Evolutionary conservation across 164 flowering plant species (phyloP), one percentile per base, ranked within the genome.

Genomic region (Stephania yunnanensis): DNA sequence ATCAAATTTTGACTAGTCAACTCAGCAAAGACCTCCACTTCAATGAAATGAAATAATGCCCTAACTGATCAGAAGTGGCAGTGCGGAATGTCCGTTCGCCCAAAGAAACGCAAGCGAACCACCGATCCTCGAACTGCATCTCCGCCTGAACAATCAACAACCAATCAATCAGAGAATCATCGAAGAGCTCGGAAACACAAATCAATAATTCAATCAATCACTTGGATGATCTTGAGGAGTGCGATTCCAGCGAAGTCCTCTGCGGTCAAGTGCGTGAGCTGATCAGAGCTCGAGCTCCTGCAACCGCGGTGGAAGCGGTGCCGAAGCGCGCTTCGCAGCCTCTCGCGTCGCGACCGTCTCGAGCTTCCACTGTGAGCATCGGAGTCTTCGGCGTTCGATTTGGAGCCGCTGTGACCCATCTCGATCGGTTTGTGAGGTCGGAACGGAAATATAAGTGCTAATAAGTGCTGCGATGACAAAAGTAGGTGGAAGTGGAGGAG

Each of bases 31-130:
- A 25, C 25, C 25, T 25, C 25, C 25, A 25, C 25, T 25, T 25
- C 25, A 25, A 25, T 25, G 42, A 36, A 36, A 36, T 36, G 42
- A 36, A 36, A 36, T 36, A 4, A 36, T 36, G 42, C 2, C 84
- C 79, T 82, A 83, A 93, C 99, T 87, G 86, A 66, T 92, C 92
- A 58, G 98, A 92, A 9, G 77, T 79, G 3, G 76, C 73, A 0
- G 97, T 89, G 0, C 93, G 91, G 78, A 87, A 95, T 0, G 97
- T 90, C 79, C 87, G 92, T 75, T 91, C 97, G n/a, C 98, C 98
- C 22, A 95, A 69, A 4, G 97, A 85, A 80, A 95, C 78, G 79
- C 98, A 95, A 45, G 94, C 95, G 44, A 92, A 82, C 98, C 98
- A 95, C 71, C 82, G 89, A 82, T 93, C 99, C 84, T 91, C 91